Evolutionary conservation across 2,329 filamentous ascomycete species (phyloP), one percentile per base, ranked within the genome.

Genomic region (Penicillium nordicum): DNA sequence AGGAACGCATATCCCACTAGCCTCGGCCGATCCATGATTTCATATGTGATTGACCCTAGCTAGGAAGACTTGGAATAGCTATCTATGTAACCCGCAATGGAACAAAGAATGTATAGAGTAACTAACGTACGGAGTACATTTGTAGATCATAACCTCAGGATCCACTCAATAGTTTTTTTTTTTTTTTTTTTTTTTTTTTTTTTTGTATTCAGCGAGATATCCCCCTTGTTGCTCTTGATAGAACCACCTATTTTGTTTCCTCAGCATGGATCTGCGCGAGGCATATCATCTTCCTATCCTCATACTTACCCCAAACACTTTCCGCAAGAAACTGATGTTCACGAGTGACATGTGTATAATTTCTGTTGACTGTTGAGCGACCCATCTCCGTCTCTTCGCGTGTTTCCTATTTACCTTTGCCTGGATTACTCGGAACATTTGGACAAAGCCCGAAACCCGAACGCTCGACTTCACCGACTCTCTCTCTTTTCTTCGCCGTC

Each of bases 271-370:
- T 57, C 50, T 58, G 55, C 58, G 60, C 53, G 44, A 65, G 61
- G 57, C 62, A 61, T 55, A 57, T 57, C 54, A 50, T 50, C 47
- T 55, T 53, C 44, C 30, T 7, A 53, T 46, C 52, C 36, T 51
- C 41, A 44, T 44, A 50, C 37, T 48, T 45, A 48, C 27, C 49
- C 30, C 51, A 32, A 32, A 18, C 46, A 45, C 38, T 58, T 55
- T 42, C 44, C 27, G 41, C 40, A 50, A 51, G 58, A 68, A 65
- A 63, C 60, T 68, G 65, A 70, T 69, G 64, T 67, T 70, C 62
- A 72, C 57, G 69, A 72, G 64, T 70, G 67, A 71, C 64, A 66
- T 66, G 62, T 65, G 61, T 65, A 61, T 64, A 57, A 57, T 66
- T 58, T 63, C 50, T 57, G 49, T 61, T 57, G 34, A 37, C 57